These are phyloP conservation scores for Tricholoma saponaceum DNA, from an alignment of 768 basidiomycete species.

Conservation along the genomic window DNA sequence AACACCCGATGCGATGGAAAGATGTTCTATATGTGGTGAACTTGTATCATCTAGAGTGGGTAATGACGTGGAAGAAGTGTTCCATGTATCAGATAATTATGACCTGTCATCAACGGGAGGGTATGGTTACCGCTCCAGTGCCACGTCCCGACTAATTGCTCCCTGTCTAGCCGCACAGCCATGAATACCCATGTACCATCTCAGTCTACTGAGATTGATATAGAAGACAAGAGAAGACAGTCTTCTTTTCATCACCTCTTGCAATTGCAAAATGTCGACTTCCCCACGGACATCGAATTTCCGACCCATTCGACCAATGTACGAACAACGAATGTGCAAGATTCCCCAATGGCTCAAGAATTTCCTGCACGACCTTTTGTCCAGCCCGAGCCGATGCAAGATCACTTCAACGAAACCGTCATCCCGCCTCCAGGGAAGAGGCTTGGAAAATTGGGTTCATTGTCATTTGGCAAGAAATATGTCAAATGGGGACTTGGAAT, in stretches of 20 bases:
- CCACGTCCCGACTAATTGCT: too few relatives aligned
- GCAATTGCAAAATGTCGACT: conserved; percentile 35
- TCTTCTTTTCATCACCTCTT: conserved; percentile 17
- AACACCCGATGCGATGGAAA: too few relatives aligned
- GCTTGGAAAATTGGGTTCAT: conserved; percentile 51
- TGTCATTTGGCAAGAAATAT: conserved; percentile 67
- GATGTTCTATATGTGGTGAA: too few relatives aligned
- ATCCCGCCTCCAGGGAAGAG: conserved; percentile 44
- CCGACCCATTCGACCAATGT: conserved; percentile 38
- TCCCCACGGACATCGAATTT: conserved; percentile 59
- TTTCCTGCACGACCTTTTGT: conserved; percentile 40
- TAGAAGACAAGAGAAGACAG: conserved; percentile 24
- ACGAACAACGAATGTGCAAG: conserved; percentile 47
- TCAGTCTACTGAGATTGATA: conserved; percentile 21
- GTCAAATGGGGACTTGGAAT: conserved; percentile 64
- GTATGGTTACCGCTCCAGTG: too few relatives aligned
- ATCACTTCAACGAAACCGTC: conserved; percentile 31
- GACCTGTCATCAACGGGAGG: too few relatives aligned
- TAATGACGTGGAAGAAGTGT: too few relatives aligned
- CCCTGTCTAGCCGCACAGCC: too few relatives aligned
- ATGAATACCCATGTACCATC: conserved; percentile 25
- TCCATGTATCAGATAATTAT: too few relatives aligned
- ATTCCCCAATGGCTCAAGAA: conserved; percentile 52
- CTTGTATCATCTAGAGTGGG: too few relatives aligned
- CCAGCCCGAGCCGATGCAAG: conserved; percentile 35